A percentile compares a stretch with the other conserved stretches of the same genome.
These are phyloP conservation scores for Daldinia caldariorum DNA, from an alignment of 495 filamentous ascomycete species.

Conservation along the genomic window DNA sequence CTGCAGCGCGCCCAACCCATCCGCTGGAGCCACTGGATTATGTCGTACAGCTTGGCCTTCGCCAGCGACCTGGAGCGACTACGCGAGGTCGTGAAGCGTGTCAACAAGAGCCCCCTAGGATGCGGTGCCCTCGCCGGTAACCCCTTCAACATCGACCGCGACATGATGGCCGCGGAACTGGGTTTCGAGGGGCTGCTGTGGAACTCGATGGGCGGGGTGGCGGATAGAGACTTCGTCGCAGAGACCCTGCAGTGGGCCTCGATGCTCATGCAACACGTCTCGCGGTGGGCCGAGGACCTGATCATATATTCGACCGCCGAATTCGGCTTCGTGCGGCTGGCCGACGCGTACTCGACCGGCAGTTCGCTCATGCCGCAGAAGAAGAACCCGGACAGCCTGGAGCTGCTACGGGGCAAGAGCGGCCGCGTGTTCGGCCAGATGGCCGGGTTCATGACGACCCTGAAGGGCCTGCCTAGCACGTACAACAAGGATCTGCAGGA, in stretches of 20 bases:
- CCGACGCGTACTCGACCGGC: conserved; percentile 88
- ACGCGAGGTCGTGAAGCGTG: conserved; percentile 74
- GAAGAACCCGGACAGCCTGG: conserved; percentile 79
- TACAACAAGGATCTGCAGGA: conserved; percentile 98
- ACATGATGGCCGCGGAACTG: conserved; percentile 85
- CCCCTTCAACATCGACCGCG: conserved; percentile 89
- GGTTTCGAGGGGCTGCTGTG: conserved; percentile 83
- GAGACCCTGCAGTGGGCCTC: conserved; percentile 92
- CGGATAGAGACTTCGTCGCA: conserved; percentile 88
- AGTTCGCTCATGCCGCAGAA: conserved; percentile 94
- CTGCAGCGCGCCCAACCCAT: conserved; percentile 92
- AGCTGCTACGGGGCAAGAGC: conserved; percentile 87
- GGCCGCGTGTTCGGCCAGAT: conserved; percentile 89
- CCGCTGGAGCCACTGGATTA: conserved; percentile 87
- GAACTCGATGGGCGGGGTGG: conserved; percentile 86
- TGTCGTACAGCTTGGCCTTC: conserved; percentile 82
- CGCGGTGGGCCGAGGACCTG: conserved; percentile 86
- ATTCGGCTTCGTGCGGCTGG: conserved; percentile 83
- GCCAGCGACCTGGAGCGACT: conserved; percentile 81
- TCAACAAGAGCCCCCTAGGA: conserved; percentile 84
- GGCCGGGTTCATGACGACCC: conserved; percentile 85
- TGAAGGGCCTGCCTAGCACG: conserved; percentile 87
- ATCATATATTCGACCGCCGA: conserved; percentile 87
- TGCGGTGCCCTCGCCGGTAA: conserved; percentile 92
- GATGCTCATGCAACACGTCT: conserved; percentile 87